Conservation (phyloP, 2,329 filamentous ascomycete genomes). For the Penicillium sp. region DNA sequence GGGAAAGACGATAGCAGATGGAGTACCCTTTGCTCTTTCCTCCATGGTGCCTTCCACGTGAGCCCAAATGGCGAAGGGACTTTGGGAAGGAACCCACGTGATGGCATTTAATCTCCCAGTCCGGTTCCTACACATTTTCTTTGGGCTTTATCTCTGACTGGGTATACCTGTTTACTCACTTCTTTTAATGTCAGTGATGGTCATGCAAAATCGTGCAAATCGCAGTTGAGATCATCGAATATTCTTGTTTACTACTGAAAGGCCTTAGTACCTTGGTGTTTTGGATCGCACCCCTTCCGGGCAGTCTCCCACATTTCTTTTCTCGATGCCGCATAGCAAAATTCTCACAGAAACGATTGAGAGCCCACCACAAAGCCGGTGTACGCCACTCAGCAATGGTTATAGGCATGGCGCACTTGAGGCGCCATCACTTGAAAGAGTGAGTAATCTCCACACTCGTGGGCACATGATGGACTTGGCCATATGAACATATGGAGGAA, state of each 20-base stretch:
- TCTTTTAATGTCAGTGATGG: no score
- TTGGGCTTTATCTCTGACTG: no score
- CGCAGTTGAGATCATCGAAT: no score
- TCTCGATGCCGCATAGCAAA: fast-evolving
- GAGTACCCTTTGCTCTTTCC: no score
- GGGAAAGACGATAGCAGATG: no score
- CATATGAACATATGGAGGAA: neutral
- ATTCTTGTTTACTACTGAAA: neutral
- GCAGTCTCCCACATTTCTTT: neutral
- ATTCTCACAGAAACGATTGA: neutral
- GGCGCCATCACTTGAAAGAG: neutral
- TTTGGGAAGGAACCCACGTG: no score
- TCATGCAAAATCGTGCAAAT: neutral
- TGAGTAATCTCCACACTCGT: neutral
- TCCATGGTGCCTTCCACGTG: no score
- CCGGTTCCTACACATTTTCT: no score
- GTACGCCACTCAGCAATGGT: neutral
- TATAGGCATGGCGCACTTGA: no score
- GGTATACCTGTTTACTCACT: no score
- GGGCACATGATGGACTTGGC: neutral
- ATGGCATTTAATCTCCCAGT: no score
- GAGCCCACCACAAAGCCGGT: neutral
- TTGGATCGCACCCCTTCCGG: neutral
- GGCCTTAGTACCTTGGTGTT: neutral
- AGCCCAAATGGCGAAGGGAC: no score